Evolutionary conservation across 2,329 filamentous ascomycete genomes (phyloP).

Genomic region (Alternaria novae-zelandiae): DNA sequence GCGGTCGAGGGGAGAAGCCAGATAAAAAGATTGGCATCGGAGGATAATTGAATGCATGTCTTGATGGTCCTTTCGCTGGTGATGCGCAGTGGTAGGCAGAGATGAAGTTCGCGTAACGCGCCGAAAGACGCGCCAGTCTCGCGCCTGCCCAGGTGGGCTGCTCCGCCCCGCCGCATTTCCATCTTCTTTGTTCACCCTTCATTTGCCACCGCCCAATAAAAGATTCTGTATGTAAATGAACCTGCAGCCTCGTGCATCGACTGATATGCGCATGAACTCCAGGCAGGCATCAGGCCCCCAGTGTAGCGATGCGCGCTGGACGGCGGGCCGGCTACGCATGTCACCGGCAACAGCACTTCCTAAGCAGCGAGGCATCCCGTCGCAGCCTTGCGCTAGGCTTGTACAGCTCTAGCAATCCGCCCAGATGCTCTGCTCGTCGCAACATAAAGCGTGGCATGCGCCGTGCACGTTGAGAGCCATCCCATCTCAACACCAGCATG

Average conservation of each 20-base stretch:
- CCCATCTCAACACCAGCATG: constrained; percentile 5
- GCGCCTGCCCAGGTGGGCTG: not conserved
- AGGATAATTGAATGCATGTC: no score
- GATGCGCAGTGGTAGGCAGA: not conserved
- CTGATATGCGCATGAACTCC: not conserved
- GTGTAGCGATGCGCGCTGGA: not conserved
- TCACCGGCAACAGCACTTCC: not conserved
- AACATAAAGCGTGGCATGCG: not conserved
- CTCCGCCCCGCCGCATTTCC: not conserved
- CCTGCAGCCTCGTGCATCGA: not conserved
- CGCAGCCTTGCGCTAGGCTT: not conserved
- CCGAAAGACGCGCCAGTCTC: not conserved
- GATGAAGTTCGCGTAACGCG: not conserved
- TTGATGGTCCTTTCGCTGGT: no score
- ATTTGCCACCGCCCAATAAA: not conserved
- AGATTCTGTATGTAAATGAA: not conserved
- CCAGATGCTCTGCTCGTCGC: not conserved
- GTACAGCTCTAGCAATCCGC: not conserved
- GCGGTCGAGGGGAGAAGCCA: no score
- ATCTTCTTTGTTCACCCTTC: not conserved
- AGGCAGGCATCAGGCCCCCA: not conserved
- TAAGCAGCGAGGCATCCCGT: not conserved
- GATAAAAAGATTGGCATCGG: no score
- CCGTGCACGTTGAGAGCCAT: not conserved
- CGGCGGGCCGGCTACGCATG: not conserved